Conservation (phyloP, 2,329 filamentous ascomycete genomes). For the Claviceps digitariae region DNA sequence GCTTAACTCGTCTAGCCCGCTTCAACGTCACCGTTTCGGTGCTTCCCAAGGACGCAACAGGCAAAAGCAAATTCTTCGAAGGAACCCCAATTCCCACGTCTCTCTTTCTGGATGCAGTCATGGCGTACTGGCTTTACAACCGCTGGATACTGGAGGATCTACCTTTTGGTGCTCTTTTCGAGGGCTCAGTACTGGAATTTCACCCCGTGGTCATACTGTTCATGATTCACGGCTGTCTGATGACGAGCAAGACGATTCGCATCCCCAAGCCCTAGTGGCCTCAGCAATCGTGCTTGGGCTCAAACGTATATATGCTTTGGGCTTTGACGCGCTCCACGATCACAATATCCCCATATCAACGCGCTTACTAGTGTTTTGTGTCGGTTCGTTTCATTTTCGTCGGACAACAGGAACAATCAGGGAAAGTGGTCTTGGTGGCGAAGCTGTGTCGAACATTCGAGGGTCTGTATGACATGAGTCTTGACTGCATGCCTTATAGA, state of each 20-base stretch:
- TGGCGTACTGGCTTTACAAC: conserved; percentile 79
- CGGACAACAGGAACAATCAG: not conserved
- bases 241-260: conserved; percentile 90
- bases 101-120: conserved; percentile 63
- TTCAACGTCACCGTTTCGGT: conserved; percentile 93
- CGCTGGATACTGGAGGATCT: conserved; percentile 67
- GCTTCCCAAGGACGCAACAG: conserved; percentile 80
- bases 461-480: not conserved
- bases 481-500: not conserved
- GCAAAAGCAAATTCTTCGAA: conserved; percentile 93
- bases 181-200: conserved; percentile 61
- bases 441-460: not conserved
- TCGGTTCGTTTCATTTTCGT: not conserved
- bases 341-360: not conserved
- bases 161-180: conserved; percentile 58
- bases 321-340: not conserved
- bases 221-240: conserved; percentile 76
- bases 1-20: conserved; percentile 80
- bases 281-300: not conserved
- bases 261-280: conserved; percentile 65
- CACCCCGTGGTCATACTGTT: conserved; percentile 76
- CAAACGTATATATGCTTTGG: not conserved
- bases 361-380: not conserved
- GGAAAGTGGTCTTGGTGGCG: not conserved
- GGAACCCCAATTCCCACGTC: conserved; percentile 93